These are phyloP conservation scores for Leishmania gerbilli DNA, from an alignment of 208 protist genomes.

Conservation along the genomic window DNA sequence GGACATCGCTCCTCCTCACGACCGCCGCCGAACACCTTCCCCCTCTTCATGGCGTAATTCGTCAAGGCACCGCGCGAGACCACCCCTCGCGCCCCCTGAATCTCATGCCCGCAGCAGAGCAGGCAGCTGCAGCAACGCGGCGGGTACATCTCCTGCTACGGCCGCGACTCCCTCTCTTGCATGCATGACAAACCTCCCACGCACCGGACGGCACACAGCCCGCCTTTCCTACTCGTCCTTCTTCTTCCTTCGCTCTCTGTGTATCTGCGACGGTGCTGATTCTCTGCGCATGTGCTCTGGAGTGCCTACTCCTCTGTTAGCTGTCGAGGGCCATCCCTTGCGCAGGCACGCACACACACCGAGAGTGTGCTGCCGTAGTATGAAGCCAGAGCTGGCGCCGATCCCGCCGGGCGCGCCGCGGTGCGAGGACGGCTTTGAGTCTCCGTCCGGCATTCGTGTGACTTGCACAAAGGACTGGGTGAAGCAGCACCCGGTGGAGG, in stretches of 20 bases:
- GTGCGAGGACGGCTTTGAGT: conserved; percentile 57
- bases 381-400: conserved; percentile 17
- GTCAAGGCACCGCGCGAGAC: neutral
- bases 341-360: conserved; percentile 1
- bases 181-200: neutral
- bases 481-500: conserved; percentile 84
- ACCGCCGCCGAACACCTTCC: neutral
- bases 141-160: neutral
- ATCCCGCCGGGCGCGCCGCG: conserved; percentile 45
- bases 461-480: conserved; percentile 72
- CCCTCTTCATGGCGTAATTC: neutral
- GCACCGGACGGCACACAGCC: neutral
- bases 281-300: neutral
- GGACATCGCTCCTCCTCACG: neutral
- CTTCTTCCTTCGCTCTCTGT: neutral
- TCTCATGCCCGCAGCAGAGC: neutral
- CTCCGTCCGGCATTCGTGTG: conserved; percentile 61
- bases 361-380: conserved; percentile 1
- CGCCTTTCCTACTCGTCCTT: neutral
- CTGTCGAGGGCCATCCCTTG: neutral
- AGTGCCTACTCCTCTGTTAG: neutral
- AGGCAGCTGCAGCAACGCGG: neutral
- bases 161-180: neutral
- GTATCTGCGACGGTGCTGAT: neutral
- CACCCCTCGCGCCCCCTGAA: too few relatives aligned